Evolutionary conservation across 306 rosid genomes (phyloP), one percentile per base, ranked within the genome.

Genomic region (Leucaena leucocephala): DNA sequence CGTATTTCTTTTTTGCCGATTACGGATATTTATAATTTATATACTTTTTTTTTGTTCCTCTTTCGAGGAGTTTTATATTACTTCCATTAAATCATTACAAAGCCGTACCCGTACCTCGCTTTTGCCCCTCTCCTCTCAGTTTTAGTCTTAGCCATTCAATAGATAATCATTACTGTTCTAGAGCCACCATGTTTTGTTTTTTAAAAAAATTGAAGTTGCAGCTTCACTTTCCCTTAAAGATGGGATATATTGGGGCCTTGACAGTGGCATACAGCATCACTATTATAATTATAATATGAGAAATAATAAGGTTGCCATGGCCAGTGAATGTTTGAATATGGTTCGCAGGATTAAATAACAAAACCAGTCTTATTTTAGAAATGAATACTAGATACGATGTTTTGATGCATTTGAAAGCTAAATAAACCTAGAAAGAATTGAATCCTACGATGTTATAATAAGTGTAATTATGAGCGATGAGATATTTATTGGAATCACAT

Each of bases 131-230:
- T 42, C 52, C 7, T 17, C 15, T 9, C 22, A 27, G 27, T 27
- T 1, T 43, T 9, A 52, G 44, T 54, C 43, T 74, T n/a, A 48
- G 64, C 71, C 71, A 67, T 55, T 57, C 43, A 74, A 61, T 70
- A 54, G 52, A 34, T 82, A 35, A 82, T 82, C 64, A 82, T 82
- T 71, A 34, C 64, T 71, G 15, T 38, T 27, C 46, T 38, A 76
- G 66, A 59, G 84, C 45, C 54, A 27, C 42, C 1, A 55, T 40
- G n/a, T 27, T 36, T 10, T 10, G 17, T 36, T 10, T 10, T 27
- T 36, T 43, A 2, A 45, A 58, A 38, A 57, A 58, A 21, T 9
- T 54, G 58, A 35, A 40, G 17, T 43, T 40, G 43, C 44, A 17
- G 22, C 34, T n/a, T 46, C 59, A 42, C 43, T 61, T 43, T 33